Percentiles rank a stretch among this genome's conserved stretches.
phyloP scores from a whole-genome alignment of 2,329 filamentous ascomycete genomes.

The Fusarium nelsonii region DNA sequence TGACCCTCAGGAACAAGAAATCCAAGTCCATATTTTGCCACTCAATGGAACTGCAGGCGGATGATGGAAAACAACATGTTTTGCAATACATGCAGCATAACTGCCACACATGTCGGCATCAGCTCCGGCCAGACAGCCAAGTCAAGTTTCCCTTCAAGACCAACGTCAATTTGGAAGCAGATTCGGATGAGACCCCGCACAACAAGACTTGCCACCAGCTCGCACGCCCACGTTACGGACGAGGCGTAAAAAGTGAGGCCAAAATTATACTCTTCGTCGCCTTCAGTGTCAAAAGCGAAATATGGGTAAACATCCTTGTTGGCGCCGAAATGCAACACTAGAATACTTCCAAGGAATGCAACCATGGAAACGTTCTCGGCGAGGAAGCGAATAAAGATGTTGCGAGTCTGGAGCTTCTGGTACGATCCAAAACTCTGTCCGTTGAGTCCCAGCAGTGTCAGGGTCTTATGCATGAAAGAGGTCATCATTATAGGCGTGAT shows the following conservation, averaged over 20 bases:
- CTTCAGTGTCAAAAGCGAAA: slow-evolving; percentile 69
- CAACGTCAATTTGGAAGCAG: slow-evolving; percentile 72
- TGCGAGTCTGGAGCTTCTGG: slow-evolving; percentile 74
- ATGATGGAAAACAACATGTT: slow-evolving; percentile 80
- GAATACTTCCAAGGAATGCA: slow-evolving; percentile 73
- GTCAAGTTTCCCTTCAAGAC: slow-evolving; percentile 73
- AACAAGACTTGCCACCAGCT: slow-evolving; percentile 71
- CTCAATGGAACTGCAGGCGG: slow-evolving; percentile 67
- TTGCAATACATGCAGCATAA: slow-evolving; percentile 76
- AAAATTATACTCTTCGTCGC: slow-evolving; percentile 68
- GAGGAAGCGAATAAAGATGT: slow-evolving; percentile 75
- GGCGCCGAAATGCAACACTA: slow-evolving; percentile 74
- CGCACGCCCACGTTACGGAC: slow-evolving; percentile 74
- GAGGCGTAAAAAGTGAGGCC: slow-evolving; percentile 73
- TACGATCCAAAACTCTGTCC: slow-evolving; percentile 72
- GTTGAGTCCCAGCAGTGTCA: slow-evolving; percentile 67
- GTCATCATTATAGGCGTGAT: slow-evolving; percentile 75
- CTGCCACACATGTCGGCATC: slow-evolving; percentile 73
- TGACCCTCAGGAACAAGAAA: slow-evolving; percentile 1
- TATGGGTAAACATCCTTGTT: slow-evolving; percentile 78
- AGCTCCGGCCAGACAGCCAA: slow-evolving; percentile 75
- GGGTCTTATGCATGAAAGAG: slow-evolving; percentile 65
- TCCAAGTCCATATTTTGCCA: slow-evolving; percentile 25
- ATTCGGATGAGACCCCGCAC: slow-evolving; percentile 69
- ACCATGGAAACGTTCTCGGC: slow-evolving; percentile 77